phyloP scores from a whole-genome alignment of 2,329 filamentous ascomycete genomes.

The Clarireedia sp. region DNA sequence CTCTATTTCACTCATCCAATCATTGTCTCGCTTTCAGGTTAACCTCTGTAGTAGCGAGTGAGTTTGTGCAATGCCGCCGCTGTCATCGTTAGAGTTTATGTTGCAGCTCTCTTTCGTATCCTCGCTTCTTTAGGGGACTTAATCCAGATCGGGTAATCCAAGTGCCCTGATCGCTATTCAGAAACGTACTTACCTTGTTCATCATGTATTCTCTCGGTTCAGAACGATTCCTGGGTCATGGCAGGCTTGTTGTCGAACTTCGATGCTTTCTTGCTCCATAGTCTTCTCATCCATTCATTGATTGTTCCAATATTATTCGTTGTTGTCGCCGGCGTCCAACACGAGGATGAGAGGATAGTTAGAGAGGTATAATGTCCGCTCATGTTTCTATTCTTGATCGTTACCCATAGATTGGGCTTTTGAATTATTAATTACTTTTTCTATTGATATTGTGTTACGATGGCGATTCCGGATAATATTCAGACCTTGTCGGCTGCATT shows the following conservation, averaged over 20 bases:
- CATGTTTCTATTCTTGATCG: slow-evolving; percentile 20
- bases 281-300: slow-evolving; percentile 8
- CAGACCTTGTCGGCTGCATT: slow-evolving; percentile 30
- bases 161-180: slow-evolving; percentile 14
- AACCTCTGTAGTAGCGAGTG: not conserved
- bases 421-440: slow-evolving; percentile 18
- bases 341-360: slow-evolving; percentile 20
- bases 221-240: not conserved
- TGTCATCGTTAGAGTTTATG: slow-evolving; percentile 8
- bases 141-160: slow-evolving; percentile 6
- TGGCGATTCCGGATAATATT: slow-evolving; percentile 26
- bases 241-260: not conserved
- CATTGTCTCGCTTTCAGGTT: not conserved
- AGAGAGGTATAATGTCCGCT: slow-evolving; percentile 20
- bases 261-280: not conserved
- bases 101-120: slow-evolving; percentile 4
- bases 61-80: not conserved
- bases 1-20: not conserved
- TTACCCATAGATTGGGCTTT: slow-evolving; percentile 29
- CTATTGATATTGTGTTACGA: slow-evolving; percentile 17
- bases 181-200: not conserved
- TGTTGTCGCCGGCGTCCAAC: slow-evolving; percentile 17
- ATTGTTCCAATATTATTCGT: slow-evolving; percentile 15
- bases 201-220: not conserved
- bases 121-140: not conserved